Percentiles rank a stretch among this genome's conserved stretches.
Conservation (phyloP, 495 filamentous ascomycete species). For the Trichoderma reesei region DNA sequence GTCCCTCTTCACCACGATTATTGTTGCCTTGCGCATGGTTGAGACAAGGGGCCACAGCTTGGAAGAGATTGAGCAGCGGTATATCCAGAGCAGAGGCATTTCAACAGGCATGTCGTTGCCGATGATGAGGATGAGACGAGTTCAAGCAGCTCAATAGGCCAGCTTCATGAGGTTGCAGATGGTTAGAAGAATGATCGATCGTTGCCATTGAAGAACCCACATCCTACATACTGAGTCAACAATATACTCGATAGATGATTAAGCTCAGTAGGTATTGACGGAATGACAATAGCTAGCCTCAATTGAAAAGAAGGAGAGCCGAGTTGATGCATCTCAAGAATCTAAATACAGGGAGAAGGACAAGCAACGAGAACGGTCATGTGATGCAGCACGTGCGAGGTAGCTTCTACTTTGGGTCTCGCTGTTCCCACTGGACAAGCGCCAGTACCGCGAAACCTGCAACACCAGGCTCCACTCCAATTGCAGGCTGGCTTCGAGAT, state of each 20-base stretch:
- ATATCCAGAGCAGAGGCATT: background rate
- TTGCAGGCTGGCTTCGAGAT: background rate
- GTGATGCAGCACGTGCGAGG: background rate
- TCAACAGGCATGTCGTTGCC: background rate
- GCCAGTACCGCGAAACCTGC: background rate
- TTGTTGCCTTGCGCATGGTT: conserved; percentile 48
- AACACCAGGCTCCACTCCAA: background rate
- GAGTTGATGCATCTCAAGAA: background rate
- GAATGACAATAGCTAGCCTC: background rate
- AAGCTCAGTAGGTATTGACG: background rate
- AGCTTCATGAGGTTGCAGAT: too few relatives aligned
- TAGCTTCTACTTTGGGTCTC: background rate
- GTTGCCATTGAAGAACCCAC: background rate
- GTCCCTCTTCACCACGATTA: conserved; percentile 37
- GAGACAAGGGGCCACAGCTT: conserved; percentile 51
- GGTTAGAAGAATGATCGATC: too few relatives aligned
- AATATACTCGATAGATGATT: background rate
- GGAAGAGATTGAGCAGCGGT: conserved; percentile 42
- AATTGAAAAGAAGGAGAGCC: background rate
- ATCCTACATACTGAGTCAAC: background rate
- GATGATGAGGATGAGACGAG: background rate
- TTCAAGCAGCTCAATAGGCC: background rate
- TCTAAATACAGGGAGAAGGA: background rate
- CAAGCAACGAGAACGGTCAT: background rate
- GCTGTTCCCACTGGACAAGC: background rate